Evolutionary conservation across 257 asterid genomes (phyloP).

Genomic region (Linaria vulgaris): DNA sequence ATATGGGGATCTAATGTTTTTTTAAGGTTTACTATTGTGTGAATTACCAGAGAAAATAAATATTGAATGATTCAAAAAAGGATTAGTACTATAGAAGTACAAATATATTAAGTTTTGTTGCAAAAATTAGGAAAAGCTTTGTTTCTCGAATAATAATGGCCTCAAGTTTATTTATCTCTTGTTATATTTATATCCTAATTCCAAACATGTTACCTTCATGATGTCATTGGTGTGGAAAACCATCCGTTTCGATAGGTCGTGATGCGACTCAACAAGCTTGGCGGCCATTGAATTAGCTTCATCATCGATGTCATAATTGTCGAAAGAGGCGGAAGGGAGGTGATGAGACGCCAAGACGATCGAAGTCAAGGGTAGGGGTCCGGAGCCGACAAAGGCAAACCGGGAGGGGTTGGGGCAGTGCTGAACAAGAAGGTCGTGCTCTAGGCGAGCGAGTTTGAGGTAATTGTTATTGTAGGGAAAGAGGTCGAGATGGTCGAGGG

Average conservation of each 20-base stretch:
- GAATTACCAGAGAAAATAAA: too few species aligned
- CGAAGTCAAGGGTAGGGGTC: conserved; percentile 89
- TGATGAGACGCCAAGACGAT: conserved; percentile 69
- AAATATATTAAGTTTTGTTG: too few species aligned
- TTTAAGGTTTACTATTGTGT: too few species aligned
- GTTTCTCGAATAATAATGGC: too few species aligned
- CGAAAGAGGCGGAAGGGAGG: conserved; percentile 47
- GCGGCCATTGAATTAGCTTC: conserved; percentile 62
- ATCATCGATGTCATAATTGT: conserved; percentile 72
- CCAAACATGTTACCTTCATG: conserved; percentile 57
- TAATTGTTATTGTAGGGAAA: conserved; percentile 78
- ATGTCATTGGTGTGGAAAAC: conserved; percentile 53
- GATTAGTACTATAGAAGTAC: too few species aligned
- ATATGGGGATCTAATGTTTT: too few species aligned
- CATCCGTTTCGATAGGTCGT: conserved; percentile 58
- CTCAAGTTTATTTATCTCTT: too few species aligned
- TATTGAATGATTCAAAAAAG: too few species aligned
- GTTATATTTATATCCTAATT: too few species aligned
- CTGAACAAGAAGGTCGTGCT: conserved; percentile 49
- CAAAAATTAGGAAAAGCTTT: too few species aligned
- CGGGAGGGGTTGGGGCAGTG: conserved; percentile 39
- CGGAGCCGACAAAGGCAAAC: conserved; percentile 79
- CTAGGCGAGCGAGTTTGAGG: conserved; percentile 67
- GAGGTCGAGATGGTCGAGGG: conserved; percentile 58
- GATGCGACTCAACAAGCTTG: conserved; percentile 48